Evolutionary conservation across 495 filamentous ascomycete genomes (phyloP).

Genomic region (Trichoderma asperelloides): DNA sequence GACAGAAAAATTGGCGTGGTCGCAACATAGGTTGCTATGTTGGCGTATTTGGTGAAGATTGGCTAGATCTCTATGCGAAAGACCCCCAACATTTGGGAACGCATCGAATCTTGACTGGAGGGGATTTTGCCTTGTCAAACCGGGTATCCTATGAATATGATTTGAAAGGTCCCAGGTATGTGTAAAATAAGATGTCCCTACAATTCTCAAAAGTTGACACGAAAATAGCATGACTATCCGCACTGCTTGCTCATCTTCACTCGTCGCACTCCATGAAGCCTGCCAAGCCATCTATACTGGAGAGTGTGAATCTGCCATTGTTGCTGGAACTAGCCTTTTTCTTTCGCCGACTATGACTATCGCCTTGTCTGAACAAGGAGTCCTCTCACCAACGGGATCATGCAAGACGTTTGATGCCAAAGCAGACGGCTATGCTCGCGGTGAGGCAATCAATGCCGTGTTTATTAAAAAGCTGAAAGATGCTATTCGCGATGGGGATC

Average conservation of each 20-base stretch:
- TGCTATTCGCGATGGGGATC: slow-evolving; percentile 40
- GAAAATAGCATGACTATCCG: slow-evolving; percentile 30
- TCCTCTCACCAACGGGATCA: slow-evolving; percentile 31
- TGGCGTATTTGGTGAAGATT: slow-evolving; percentile 35
- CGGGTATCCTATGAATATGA: slow-evolving; percentile 29
- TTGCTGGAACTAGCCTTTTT: slow-evolving; percentile 30
- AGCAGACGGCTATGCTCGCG: slow-evolving; percentile 27
- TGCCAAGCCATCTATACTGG: slow-evolving; percentile 31
- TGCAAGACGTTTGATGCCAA: slow-evolving; percentile 33
- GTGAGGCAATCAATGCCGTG: slow-evolving; percentile 23
- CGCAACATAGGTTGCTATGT: slow-evolving; percentile 34
- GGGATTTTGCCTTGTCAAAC: slow-evolving; percentile 29
- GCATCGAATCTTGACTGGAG: slow-evolving; percentile 14
- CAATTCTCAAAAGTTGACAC: slow-evolving; percentile 24
- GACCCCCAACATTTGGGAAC: slow-evolving; percentile 17
- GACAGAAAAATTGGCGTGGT: slow-evolving; percentile 35
- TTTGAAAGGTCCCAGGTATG: slow-evolving; percentile 34
- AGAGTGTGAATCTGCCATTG: slow-evolving; percentile 32
- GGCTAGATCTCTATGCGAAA: slow-evolving; percentile 28
- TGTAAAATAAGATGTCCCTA: slow-evolving; percentile 15
- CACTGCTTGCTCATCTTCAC: slow-evolving; percentile 44
- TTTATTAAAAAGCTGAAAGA: slow-evolving; percentile 40
- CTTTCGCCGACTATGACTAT: slow-evolving; percentile 24
- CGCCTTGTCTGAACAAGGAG: slow-evolving; percentile 25
- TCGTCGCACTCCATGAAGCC: slow-evolving; percentile 44